Base-by-base conservation (phyloP, 257 asterid species). In the Solanum peruvianum region DNA sequence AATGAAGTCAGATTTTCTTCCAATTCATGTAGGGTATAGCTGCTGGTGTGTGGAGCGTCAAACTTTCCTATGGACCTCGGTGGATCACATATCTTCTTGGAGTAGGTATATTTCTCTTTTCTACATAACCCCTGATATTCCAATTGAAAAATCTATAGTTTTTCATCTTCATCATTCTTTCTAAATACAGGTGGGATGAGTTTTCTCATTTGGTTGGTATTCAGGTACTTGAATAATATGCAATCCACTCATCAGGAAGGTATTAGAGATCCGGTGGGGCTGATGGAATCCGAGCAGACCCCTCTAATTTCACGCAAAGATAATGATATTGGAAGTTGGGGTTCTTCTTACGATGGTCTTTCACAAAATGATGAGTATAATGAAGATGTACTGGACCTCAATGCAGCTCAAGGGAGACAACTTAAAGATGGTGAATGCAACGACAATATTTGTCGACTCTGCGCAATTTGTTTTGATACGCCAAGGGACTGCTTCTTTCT, bases 391-490 rank as follows among this genome's bases (percentile, higher is more conserved):
- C 88, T 83, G 45, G 89, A 60, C 85, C 88, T 31, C 39, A 88
- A 77, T 72, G 86, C 81, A 62, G 81, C 72, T 60, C 93, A 87
- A 44, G 94, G 87, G 58, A 90, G 86, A 86, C 87, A 89, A 80
- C 85, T 88, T 31, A 90, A 90, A 83, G 96, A 91, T 25, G 90
- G 90, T 31, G 94, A 93, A 82, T 6, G 83, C 86, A 88, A 70
- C 70, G 89, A 87, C 52, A 86, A 82, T 87, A 86, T 82, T 82
- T 90, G 88, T 72, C 91, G 87, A 60, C 92, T 89, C 75, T 96
- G 99, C 89, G 94, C 98, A 77, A 93, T 96, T 87, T 96, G 99
- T 92, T 96, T 93, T 88, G 96, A 95, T 91, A 96, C 96, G 80
- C 98, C 95, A 11, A 93, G 93, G 92, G 93, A 94, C 87, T 91